Conservation (phyloP, 495 filamentous ascomycete species). For the Letharia columbiana region DNA sequence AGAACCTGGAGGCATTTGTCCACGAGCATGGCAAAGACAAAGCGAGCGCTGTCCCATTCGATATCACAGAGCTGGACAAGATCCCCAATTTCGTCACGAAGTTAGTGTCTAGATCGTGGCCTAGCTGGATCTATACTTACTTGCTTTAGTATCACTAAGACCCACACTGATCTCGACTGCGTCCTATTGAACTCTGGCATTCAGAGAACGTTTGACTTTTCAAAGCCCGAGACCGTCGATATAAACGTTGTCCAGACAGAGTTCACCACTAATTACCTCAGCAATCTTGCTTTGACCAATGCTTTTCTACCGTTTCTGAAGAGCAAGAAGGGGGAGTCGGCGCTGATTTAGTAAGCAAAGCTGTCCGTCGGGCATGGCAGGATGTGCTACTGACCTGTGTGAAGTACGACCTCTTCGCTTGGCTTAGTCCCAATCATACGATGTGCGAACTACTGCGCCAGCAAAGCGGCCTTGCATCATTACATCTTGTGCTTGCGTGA, state of each 20-base stretch:
- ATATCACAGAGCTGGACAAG: slow-evolving; percentile 53
- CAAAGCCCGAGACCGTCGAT: slow-evolving; percentile 48
- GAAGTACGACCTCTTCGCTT: slow-evolving; percentile 38
- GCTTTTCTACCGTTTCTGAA: slow-evolving; percentile 58
- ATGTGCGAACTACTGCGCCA: slow-evolving; percentile 38
- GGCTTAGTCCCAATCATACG: slow-evolving; percentile 35
- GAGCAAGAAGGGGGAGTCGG: slow-evolving; percentile 33
- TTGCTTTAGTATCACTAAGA: slow-evolving; percentile 40
- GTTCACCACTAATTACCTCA: slow-evolving; percentile 59
- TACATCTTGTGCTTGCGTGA: slow-evolving; percentile 50
- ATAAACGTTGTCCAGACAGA: slow-evolving; percentile 46
- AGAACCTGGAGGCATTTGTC: slow-evolving; percentile 55
- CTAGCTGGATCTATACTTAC: not conserved
- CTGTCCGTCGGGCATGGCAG: too few species aligned
- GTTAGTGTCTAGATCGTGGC: slow-evolving; percentile 24
- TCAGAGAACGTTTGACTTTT: slow-evolving; percentile 49
- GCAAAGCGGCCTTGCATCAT: slow-evolving; percentile 40
- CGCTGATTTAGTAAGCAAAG: slow-evolving; percentile 31
- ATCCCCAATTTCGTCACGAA: slow-evolving; percentile 48
- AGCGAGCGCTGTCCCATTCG: slow-evolving; percentile 45
- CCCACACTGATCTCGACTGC: slow-evolving; percentile 44
- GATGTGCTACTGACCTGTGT: slow-evolving; percentile 12
- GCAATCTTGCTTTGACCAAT: slow-evolving; percentile 51
- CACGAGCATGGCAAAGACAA: slow-evolving; percentile 50
- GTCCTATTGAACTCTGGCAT: slow-evolving; percentile 39